Conservation (phyloP, 1,139 yeast species). For the Casaregolazyma lundiana region DNA sequence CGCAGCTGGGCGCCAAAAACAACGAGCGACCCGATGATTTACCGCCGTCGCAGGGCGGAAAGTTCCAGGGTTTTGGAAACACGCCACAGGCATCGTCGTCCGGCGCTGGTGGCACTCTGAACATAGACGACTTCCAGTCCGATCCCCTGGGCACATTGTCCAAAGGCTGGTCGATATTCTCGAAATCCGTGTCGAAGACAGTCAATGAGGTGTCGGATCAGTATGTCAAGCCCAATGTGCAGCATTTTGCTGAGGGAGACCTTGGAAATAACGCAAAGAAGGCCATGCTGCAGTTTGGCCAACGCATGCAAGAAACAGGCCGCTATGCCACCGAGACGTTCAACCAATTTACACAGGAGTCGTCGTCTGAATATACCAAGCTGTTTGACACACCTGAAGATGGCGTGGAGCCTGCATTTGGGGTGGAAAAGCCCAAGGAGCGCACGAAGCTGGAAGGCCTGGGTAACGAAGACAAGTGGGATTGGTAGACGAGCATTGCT, state of each 20-base stretch:
- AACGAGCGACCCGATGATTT: conserved; percentile 68
- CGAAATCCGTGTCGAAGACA: conserved; percentile 76
- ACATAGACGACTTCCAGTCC: conserved; percentile 68
- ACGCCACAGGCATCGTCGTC: conserved; percentile 55
- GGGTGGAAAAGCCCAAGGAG: conserved; percentile 56
- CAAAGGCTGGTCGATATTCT: conserved; percentile 92
- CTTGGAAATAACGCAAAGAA: conserved; percentile 73
- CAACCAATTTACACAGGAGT: conserved; percentile 47
- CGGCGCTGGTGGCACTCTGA: conserved; percentile 41
- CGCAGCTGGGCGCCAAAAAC: conserved; percentile 69
- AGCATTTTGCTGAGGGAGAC: conserved; percentile 77
- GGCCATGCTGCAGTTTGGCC: conserved; percentile 95
- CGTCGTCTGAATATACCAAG: conserved; percentile 41
- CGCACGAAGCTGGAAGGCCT: conserved; percentile 55
- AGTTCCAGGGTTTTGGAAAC: conserved; percentile 86
- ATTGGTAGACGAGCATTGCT: conserved; percentile 7
- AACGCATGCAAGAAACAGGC: conserved; percentile 86
- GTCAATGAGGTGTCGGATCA: conserved; percentile 81
- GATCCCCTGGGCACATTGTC: conserved; percentile 88
- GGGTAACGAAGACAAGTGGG: conserved; percentile 42
- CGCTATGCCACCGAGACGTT: conserved; percentile 56
- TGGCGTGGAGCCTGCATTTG: conserved; percentile 61
- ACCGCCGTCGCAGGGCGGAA: conserved; percentile 95
- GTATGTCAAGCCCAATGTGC: conserved; percentile 84
- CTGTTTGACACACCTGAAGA: conserved; percentile 47